Evolutionary conservation across 768 basidiomycete genomes (phyloP).

Genomic region (Boletus rex-veris): DNA sequence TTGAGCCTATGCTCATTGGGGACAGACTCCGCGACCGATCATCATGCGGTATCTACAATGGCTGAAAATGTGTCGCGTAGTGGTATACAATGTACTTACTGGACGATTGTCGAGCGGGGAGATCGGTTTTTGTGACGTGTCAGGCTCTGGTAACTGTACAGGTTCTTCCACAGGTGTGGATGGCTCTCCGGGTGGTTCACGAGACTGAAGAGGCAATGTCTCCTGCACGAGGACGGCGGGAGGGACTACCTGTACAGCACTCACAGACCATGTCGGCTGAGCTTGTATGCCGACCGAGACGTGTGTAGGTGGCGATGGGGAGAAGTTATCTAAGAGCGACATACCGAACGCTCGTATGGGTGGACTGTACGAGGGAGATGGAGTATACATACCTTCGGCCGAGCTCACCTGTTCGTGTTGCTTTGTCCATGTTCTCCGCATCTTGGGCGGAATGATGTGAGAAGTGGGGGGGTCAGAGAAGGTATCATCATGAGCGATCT

Average conservation of each 20-base stretch:
- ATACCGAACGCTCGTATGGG: constrained; percentile 29
- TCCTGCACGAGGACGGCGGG: constrained; percentile 16
- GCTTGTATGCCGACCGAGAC: constrained; percentile 47
- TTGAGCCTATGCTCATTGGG: constrained; percentile 60
- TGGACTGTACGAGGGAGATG: not conserved
- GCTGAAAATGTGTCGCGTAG: constrained; percentile 21
- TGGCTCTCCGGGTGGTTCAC: constrained; percentile 2
- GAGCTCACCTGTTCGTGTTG: constrained; percentile 43
- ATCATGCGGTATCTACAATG: constrained; percentile 26
- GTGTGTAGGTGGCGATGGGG: constrained; percentile 24
- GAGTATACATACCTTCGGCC: constrained; percentile 35
- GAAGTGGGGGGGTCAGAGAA: constrained; percentile 31
- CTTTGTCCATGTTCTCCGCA: constrained; percentile 59
- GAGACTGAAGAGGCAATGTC: not conserved
- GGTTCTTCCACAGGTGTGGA: constrained; percentile 13
- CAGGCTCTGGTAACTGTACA: not conserved
- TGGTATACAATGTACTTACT: constrained; percentile 18
- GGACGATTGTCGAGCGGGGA: constrained; percentile 15
- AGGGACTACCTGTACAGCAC: constrained; percentile 37
- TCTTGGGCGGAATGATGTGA: constrained; percentile 56
- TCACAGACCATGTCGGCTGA: constrained; percentile 34
- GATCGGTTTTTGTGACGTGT: constrained; percentile 12
- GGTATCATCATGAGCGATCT: constrained; percentile 41
- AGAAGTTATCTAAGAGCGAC: constrained; percentile 27
- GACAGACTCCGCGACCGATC: constrained; percentile 48